Evolutionary conservation across 257 asterid genomes (phyloP).

Genomic region (Datura wrightii): DNA sequence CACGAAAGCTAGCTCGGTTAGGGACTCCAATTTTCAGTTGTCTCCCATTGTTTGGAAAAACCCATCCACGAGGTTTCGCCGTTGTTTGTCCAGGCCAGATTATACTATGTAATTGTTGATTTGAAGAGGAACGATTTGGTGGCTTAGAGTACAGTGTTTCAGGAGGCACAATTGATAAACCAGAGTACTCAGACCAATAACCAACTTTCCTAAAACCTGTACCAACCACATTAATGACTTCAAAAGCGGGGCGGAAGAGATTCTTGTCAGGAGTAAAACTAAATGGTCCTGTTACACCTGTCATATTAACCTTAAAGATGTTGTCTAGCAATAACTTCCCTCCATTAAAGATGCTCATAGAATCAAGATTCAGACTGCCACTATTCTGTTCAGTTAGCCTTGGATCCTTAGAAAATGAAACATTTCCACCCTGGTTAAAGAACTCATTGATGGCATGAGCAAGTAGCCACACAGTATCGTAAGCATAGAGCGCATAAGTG

Average conservation of each 20-base stretch:
- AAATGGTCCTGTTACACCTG: slow-evolving; percentile 61
- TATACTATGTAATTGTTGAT: slow-evolving; percentile 39
- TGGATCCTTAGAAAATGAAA: slow-evolving; percentile 55
- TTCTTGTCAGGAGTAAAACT: slow-evolving; percentile 49
- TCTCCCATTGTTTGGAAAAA: slow-evolving; percentile 57
- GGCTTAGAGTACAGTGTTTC: slow-evolving; percentile 46
- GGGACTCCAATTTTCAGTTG: slow-evolving; percentile 64
- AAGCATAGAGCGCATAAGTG: slow-evolving; percentile 57
- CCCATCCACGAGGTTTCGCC: slow-evolving; percentile 71
- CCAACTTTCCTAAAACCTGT: slow-evolving; percentile 50
- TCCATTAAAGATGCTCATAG: slow-evolving; percentile 55
- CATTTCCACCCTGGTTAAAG: slow-evolving; percentile 46
- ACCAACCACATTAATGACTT: slow-evolving; percentile 64
- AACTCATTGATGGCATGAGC: slow-evolving; percentile 63
- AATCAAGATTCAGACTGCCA: slow-evolving; percentile 41
- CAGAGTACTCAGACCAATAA: slow-evolving; percentile 65
- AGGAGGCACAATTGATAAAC: slow-evolving; percentile 57
- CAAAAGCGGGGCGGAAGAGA: slow-evolving; percentile 57
- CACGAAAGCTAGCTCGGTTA: slow-evolving; percentile 53
- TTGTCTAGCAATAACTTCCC: slow-evolving; percentile 47
- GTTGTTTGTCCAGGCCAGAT: slow-evolving; percentile 69
- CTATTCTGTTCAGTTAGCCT: slow-evolving; percentile 34
- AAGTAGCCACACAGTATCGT: slow-evolving; percentile 71
- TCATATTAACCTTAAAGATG: slow-evolving; percentile 54
- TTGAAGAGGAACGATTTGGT: slow-evolving; percentile 50